phyloP scores from a whole-genome alignment of 305 asterid genomes.

The Salvia sclarea region DNA sequence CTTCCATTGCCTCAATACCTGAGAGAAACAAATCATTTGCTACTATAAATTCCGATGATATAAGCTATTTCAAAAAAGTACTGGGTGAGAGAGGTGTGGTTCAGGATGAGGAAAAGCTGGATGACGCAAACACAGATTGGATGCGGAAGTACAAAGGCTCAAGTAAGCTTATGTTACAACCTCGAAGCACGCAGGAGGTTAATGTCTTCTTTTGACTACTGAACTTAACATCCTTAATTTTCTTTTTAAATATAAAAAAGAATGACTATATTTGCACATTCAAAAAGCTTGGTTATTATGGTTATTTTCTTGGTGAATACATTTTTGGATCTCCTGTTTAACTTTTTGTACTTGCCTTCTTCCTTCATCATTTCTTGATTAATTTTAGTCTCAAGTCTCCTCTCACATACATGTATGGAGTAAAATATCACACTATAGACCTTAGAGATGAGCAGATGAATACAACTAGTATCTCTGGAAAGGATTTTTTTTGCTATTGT shows the following conservation, averaged over 20 bases:
- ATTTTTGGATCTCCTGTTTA: not conserved
- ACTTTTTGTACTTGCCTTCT: not conserved
- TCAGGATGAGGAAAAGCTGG: conserved; percentile 71
- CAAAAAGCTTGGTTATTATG: not conserved
- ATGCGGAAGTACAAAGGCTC: conserved; percentile 84
- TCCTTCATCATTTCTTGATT: conserved; percentile 10
- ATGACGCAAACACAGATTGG: conserved; percentile 92
- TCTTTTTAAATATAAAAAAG: not conserved
- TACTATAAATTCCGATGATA: conserved; percentile 60
- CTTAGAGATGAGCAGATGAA: not conserved
- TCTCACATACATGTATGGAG: not conserved
- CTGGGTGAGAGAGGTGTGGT: conserved; percentile 83
- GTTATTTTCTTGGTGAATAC: conserved; percentile 3
- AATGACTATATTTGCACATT: conserved; percentile 4
- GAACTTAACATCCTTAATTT: conserved; percentile 22
- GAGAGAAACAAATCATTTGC: conserved; percentile 64
- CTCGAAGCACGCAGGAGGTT: conserved; percentile 80
- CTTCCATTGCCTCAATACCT: conserved; percentile 51
- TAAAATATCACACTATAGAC: not conserved
- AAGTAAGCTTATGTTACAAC: conserved; percentile 85
- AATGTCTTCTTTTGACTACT: conserved; percentile 25
- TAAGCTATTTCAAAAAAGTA: conserved; percentile 67
- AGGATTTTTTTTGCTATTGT: not conserved
- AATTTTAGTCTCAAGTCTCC: not conserved
- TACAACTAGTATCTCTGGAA: too few species aligned